Base-by-base conservation (phyloP, 257 asterid species). In the Penstemon eatonii region DNA sequence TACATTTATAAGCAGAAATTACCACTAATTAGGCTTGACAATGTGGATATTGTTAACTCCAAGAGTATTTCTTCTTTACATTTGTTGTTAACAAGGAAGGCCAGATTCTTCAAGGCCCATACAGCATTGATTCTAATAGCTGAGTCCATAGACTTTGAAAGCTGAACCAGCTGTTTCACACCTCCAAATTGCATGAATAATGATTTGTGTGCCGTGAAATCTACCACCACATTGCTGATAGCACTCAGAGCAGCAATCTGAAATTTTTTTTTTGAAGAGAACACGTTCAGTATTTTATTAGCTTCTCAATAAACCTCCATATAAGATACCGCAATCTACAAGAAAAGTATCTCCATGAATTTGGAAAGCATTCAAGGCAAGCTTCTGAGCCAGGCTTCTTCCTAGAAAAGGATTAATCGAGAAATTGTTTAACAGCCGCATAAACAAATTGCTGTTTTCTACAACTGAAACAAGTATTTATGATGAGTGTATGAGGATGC, bases 241-340 rank as follows among this genome's bases (percentile, higher is more conserved):
- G 98, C 98, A 56, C 89, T 81, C 60, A 90, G 86, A 63, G 99
- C 90, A 54, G 96, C 91, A 73, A 88, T 81, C 97, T 93, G 81
- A 13, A 76, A 65, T n/a, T n/a, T n/a, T n/a, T n/a, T n/a, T n/a
- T 53, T 39, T 45, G 71, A 18, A 71, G 43, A 56, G 53, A 13
- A 44, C 12, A 60, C 9, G 33, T 55, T 36, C 43, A 47, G 50
- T 65, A 11, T 49, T 67, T 59, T 15, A 38, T 57, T 51, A 65
- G 69, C 64, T 43, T 39, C 36, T 60, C 67, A 61, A 12, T 15
- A 38, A 56, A 68, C 12, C 47, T 43, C 25, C 45, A 49, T 4
- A 36, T 3, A 8, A 61, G 11, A 37, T 8, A 54, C 10, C 12
- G 56, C 69, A 76, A 38, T 41, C 43, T 43, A 42, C 46, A 11